These are phyloP conservation scores for Fusarium beomiforme DNA, from an alignment of 2,329 filamentous ascomycete species.

Conservation along the genomic window DNA sequence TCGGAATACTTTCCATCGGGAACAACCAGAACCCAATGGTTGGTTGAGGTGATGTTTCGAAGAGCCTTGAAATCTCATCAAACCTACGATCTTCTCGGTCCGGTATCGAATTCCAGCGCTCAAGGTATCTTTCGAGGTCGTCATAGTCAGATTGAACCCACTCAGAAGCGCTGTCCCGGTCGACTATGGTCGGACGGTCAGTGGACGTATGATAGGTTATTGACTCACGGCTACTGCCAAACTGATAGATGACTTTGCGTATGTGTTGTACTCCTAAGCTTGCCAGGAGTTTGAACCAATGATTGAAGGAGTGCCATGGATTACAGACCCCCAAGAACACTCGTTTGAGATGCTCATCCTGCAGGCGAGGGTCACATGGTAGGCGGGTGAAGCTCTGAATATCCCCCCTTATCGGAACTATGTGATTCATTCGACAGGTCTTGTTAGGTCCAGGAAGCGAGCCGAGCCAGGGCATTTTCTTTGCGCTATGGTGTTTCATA, in stretches of 20 bases:
- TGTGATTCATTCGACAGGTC: background rate
- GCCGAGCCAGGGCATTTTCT: too few relatives aligned
- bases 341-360: background rate
- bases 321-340: rapidly evolving
- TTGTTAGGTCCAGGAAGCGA: too few relatives aligned
- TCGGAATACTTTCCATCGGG: constrained; percentile 44
- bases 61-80: background rate
- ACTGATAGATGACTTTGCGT: background rate
- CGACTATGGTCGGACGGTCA: background rate
- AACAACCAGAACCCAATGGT: constrained; percentile 10
- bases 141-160: background rate
- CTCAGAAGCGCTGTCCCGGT: background rate
- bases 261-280: rapidly evolving
- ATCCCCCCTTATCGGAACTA: background rate
- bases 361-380: background rate
- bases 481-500: too few relatives aligned
- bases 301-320: background rate
- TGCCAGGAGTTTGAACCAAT: background rate
- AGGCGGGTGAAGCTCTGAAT: background rate
- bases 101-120: too few relatives aligned
- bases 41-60: background rate
- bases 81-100: too few relatives aligned
- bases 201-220: background rate
- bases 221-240: background rate
- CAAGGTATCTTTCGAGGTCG: too few relatives aligned